Evolutionary conservation across 2,329 filamentous ascomycete species (phyloP).

Genomic region (Colletotrichum siamense): DNA sequence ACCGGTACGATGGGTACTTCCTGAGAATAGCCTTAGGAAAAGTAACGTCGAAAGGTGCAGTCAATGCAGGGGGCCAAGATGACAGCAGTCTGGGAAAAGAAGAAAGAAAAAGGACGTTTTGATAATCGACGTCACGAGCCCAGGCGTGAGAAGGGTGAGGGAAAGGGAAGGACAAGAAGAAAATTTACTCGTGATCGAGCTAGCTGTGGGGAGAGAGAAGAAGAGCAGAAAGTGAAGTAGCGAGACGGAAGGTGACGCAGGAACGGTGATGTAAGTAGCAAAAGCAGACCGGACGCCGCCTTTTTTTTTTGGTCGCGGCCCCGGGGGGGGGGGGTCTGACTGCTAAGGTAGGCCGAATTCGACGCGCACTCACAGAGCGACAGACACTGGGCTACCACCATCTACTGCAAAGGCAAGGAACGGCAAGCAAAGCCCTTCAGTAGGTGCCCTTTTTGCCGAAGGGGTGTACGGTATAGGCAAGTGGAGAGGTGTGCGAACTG

Average conservation of each 20-base stretch:
- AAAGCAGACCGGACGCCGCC: background rate
- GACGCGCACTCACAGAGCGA: background rate
- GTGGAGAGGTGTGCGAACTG: background rate
- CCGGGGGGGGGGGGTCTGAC: background rate
- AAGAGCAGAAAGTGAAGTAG: background rate
- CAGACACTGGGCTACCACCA: background rate
- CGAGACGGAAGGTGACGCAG: background rate
- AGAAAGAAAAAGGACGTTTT: background rate
- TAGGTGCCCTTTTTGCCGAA: background rate
- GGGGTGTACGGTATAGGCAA: background rate
- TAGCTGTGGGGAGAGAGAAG: background rate
- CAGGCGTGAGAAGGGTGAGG: background rate
- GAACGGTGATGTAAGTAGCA: slow-evolving; percentile 4
- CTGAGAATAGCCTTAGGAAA: background rate
- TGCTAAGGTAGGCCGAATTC: background rate
- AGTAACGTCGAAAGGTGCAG: background rate
- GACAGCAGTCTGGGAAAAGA: background rate
- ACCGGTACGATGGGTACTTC: slow-evolving; percentile 6
- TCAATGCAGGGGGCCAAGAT: slow-evolving; percentile 8
- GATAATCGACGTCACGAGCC: background rate
- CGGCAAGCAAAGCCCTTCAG: background rate
- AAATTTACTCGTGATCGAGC: background rate
- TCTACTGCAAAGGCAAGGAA: background rate
- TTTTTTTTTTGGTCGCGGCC: background rate
- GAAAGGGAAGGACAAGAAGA: background rate